Base-by-base conservation (phyloP, 179 eudicot genomes). In the Pouteria campechiana region DNA sequence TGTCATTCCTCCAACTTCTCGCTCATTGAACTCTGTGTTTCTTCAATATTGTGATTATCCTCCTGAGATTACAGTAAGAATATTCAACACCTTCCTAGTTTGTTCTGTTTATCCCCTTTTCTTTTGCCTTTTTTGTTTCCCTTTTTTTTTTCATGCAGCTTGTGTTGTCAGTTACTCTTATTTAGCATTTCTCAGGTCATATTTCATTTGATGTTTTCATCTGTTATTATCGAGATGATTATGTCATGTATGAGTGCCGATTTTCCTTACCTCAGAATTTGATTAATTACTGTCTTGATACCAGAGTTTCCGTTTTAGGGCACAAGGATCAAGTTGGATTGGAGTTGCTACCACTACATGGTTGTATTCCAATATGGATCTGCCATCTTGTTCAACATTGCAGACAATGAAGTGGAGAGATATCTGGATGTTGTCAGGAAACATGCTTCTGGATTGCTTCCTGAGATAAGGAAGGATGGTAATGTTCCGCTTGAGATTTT, bases 291-390 rank as follows among this genome's bases (percentile, higher is more conserved):
- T 17, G 14, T 54, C 44, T 30, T 60, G 29, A 22, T 50, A 33
- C n/a, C 20, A n/a, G 23, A 2, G 16, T 33, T 58, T 62, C 40
- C 17, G 32, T 49, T 64, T 55, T 81, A 87, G 96, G 78, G 83
- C 22, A 46, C 43, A 28, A 30, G 50, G 18, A 29, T 50, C 34
- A 63, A 36, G 33, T 68, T 49, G 37, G 48, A 58, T 25, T 64
- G 32, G 31, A 57, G 72, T 50, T 37, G 51, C 60, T 46, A 54
- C 41, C 72, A 70, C n/a, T 81, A 76, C 71, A 81, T 90, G 95
- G 81, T 90, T 35, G 89, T 90, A n/a, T 90, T 69, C 58, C 95
- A 90, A 41, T 90, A 90, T 58, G 98, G 98, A 44, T 81, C 98
- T 21, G 77, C 84, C 33, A 73, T 90, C 33, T 63, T 90, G 38